Conservation (phyloP, 345 rosid genomes). For the thale cress (Arabidopsis thaliana) region DNA sequence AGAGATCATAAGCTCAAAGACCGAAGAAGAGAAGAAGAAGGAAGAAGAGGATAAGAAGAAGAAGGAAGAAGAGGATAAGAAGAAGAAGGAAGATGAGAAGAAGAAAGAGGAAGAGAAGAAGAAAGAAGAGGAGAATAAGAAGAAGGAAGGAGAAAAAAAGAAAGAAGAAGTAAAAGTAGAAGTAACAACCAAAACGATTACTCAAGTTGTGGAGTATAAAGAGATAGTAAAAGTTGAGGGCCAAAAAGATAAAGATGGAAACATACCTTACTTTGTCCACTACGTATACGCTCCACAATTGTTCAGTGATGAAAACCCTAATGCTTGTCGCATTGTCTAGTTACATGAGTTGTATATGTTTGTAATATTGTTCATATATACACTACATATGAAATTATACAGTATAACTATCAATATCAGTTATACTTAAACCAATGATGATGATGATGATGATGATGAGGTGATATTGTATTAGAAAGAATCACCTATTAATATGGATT, state of each 20-base stretch:
- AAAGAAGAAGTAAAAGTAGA: conserved; percentile 33
- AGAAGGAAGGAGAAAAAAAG: conserved; percentile 4
- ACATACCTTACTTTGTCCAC: conserved; percentile 71
- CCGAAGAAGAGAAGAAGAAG: conserved; percentile 45
- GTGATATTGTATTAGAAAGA: not conserved
- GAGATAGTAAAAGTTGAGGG: conserved; percentile 54
- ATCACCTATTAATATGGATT: not conserved
- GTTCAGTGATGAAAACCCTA: conserved; percentile 93
- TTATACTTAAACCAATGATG: not conserved
- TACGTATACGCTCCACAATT: conserved; percentile 80
- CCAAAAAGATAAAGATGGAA: conserved; percentile 51
- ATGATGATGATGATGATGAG: not conserved
- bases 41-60: conserved; percentile 33
- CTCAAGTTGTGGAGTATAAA: conserved; percentile 46
- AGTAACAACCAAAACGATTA: conserved; percentile 40
- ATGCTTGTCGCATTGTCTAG: conserved; percentile 68
- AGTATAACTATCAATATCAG: not conserved
- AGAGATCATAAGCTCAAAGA: conserved; percentile 58
- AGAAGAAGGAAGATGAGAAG: conserved; percentile 26
- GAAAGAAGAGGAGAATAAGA: conserved; percentile 6
- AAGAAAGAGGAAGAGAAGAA: conserved; percentile 5
- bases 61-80: conserved; percentile 4
- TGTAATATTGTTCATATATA: not conserved
- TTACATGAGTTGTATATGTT: not conserved
- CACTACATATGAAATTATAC: not conserved